Conservation (phyloP, 441 rosid genomes). For the Eutrema salsugineum region DNA sequence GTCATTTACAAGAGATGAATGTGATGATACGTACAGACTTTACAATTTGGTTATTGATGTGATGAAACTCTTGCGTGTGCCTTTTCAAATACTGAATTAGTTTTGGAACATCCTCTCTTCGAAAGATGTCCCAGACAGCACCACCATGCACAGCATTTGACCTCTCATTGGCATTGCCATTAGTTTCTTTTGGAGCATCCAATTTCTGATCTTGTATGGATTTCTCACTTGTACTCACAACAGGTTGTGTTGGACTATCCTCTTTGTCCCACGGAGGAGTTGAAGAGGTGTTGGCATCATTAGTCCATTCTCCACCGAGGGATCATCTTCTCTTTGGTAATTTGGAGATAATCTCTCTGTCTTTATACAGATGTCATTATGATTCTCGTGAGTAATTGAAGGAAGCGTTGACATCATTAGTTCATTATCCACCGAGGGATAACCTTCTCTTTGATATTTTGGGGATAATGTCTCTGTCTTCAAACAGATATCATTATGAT, state of each 20-base stretch:
- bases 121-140: constrained; percentile 93
- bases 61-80: constrained; percentile 35
- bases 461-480: constrained; percentile 20
- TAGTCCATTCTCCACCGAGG: constrained; percentile 6
- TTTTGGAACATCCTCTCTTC: constrained; percentile 82
- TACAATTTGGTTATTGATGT: constrained; percentile 13
- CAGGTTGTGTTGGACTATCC: neutral
- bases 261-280: neutral
- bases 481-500: neutral
- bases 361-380: neutral
- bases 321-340: neutral
- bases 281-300: neutral
- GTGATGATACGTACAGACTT: constrained; percentile 5
- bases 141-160: constrained; percentile 36
- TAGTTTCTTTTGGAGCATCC: neutral
- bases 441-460: constrained; percentile 3
- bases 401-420: neutral
- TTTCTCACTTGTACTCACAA: neutral
- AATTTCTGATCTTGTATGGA: constrained; percentile 5
- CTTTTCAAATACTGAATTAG: constrained; percentile 60
- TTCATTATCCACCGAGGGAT: constrained; percentile 13
- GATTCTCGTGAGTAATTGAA: constrained; percentile 1
- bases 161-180: constrained; percentile 6
- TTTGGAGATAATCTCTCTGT: constrained; percentile 6
- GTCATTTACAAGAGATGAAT: constrained; percentile 10